These are phyloP conservation scores for Ambrosia trifida DNA, from an alignment of 129 eudicot genomes.

Conservation along the genomic window DNA sequence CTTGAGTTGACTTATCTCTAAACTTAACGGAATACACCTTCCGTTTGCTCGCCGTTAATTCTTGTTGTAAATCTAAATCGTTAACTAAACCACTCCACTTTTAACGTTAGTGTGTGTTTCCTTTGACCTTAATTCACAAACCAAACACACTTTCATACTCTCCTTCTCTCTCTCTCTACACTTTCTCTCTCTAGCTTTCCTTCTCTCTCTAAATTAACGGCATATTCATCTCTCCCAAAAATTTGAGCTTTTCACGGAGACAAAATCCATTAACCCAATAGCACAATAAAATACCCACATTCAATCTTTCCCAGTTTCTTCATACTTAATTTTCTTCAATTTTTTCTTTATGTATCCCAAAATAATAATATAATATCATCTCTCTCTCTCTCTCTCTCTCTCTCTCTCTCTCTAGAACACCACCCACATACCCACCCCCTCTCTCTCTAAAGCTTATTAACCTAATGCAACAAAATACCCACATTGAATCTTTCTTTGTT, in stretches of 20 bases:
- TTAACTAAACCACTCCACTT: slow-evolving; percentile 19
- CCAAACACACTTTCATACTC: background rate
- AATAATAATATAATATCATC: background rate
- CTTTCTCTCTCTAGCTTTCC: slow-evolving; percentile 2
- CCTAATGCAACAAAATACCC: slow-evolving; percentile 11
- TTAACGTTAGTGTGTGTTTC: slow-evolving; percentile 30
- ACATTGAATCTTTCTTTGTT: slow-evolving; percentile 24
- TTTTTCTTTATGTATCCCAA: background rate
- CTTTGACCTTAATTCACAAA: slow-evolving; percentile 34
- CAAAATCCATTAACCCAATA: slow-evolving; percentile 32
- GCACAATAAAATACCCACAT: background rate
- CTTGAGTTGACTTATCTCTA: background rate
- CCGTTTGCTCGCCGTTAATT: background rate
- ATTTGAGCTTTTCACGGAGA: slow-evolving; percentile 31
- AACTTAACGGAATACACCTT: background rate
- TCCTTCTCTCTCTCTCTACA: slow-evolving; percentile 12
- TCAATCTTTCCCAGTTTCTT: background rate
- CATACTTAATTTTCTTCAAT: background rate
- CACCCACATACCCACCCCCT: background rate
- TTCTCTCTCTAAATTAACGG: slow-evolving; percentile 31
- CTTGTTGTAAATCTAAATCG: background rate
- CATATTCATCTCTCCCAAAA: slow-evolving; percentile 40
- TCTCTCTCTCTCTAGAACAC: background rate
- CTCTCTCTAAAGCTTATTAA: background rate
- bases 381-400: background rate